Conservation (phyloP, 169 alveolate species). For the Plasmodium inui region DNA sequence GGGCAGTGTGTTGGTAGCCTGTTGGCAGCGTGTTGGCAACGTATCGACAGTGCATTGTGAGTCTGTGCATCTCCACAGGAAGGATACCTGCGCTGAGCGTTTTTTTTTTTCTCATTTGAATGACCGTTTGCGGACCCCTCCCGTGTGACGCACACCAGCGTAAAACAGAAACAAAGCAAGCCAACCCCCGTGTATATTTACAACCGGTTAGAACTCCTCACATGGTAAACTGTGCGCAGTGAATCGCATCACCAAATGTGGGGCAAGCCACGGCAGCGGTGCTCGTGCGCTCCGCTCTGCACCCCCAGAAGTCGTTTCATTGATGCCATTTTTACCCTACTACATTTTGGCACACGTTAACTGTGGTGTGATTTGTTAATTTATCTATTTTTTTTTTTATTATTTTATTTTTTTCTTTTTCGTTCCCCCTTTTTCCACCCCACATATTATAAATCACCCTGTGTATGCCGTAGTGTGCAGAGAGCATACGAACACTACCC, state of each 20-base stretch:
- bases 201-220: neutral
- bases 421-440: neutral
- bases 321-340: neutral
- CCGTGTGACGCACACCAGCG: no score
- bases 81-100: neutral
- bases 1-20: neutral
- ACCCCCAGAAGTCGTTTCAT: neutral
- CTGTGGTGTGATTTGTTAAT: neutral
- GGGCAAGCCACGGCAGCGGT: neutral
- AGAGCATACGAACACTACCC: neutral
- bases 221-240: neutral
- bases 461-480: neutral
- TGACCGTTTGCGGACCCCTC: neutral
- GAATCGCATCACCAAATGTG: neutral
- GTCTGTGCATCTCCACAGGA: neutral
- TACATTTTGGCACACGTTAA: neutral
- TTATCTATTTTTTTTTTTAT: neutral
- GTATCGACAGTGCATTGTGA: neutral
- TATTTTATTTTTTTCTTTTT: neutral
- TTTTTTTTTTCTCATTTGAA: no score
- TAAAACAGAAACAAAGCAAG: no score
- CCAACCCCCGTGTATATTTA: neutral
- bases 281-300: neutral
- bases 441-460: neutral
- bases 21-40: neutral